Conservation (phyloP, 352 stramenopile genomes). For the Phytophthora capsici region DNA sequence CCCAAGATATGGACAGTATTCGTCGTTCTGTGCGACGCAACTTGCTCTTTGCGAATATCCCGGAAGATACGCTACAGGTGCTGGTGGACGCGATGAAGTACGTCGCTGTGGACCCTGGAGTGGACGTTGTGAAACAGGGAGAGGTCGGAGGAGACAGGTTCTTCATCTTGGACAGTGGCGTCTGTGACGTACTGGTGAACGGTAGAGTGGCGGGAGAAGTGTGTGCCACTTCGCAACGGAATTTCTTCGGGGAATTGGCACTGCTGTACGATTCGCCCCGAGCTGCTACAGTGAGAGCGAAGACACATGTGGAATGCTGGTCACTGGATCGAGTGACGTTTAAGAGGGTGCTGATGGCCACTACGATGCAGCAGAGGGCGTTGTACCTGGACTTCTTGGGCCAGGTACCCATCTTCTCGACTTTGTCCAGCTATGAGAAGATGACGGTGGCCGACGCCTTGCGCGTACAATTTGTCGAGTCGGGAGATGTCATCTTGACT, state of each 20-base stretch:
- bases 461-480: constrained; percentile 58
- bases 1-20: constrained; percentile 58
- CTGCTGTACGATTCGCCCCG: constrained; percentile 93
- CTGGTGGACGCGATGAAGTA: constrained; percentile 82
- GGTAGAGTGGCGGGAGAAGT: constrained; percentile 62
- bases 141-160: constrained; percentile 86
- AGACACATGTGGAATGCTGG: constrained; percentile 85
- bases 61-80: constrained; percentile 68
- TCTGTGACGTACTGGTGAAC: constrained; percentile 77
- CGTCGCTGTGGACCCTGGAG: constrained; percentile 43
- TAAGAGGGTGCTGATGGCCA: constrained; percentile 74
- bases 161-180: constrained; percentile 91
- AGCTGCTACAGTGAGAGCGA: constrained; percentile 82
- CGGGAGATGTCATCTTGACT: constrained; percentile 48
- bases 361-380: constrained; percentile 67
- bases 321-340: constrained; percentile 83
- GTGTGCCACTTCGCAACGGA: constrained; percentile 57
- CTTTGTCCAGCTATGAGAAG: constrained; percentile 74
- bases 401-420: constrained; percentile 77
- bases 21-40: constrained; percentile 65
- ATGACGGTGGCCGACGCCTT: constrained; percentile 81
- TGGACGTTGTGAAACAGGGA: constrained; percentile 75
- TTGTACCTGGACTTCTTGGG: constrained; percentile 67
- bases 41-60: constrained; percentile 71
- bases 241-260: constrained; percentile 94